phyloP scores from a whole-genome alignment of 805 yeast species.

The Yarrowia yakushimensis region DNA sequence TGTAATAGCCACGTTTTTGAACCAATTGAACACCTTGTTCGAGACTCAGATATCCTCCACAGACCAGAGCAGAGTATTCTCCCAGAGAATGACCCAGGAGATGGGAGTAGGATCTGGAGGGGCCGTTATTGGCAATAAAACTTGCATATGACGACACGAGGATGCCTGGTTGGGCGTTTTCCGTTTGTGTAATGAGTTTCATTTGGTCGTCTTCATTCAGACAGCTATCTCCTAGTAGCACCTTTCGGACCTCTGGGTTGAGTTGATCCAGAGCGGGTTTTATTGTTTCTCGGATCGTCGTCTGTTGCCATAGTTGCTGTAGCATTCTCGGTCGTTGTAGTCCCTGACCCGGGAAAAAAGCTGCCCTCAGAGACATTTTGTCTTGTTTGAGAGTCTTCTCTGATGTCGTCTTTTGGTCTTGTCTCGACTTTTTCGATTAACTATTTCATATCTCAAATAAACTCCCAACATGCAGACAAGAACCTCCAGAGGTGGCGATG shows the following conservation, averaged over 20 bases:
- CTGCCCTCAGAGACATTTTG: background rate
- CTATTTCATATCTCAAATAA: background rate
- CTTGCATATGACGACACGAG: background rate
- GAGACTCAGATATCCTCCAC: background rate
- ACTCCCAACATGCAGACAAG: constrained; percentile 22
- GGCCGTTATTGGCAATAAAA: background rate
- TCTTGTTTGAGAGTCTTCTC: too few relatives aligned
- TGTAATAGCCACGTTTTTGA: background rate
- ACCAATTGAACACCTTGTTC: background rate
- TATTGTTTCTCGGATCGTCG: background rate
- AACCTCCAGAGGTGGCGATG: constrained; percentile 12
- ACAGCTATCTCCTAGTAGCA: background rate
- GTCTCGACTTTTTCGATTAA: too few relatives aligned
- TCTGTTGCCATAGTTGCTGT: background rate
- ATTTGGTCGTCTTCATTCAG: background rate
- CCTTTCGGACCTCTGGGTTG: background rate
- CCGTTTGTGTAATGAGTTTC: background rate
- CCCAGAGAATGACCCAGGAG: constrained; percentile 21
- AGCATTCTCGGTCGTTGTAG: constrained; percentile 3
- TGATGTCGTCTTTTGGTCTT: too few relatives aligned
- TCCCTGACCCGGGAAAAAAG: constrained; percentile 17
- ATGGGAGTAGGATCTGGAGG: background rate
- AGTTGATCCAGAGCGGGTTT: background rate
- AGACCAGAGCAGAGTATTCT: constrained; percentile 20
- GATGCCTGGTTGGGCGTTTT: constrained; percentile 19